phyloP scores from a whole-genome alignment of 768 basidiomycete genomes.

The Collybia mongolica region DNA sequence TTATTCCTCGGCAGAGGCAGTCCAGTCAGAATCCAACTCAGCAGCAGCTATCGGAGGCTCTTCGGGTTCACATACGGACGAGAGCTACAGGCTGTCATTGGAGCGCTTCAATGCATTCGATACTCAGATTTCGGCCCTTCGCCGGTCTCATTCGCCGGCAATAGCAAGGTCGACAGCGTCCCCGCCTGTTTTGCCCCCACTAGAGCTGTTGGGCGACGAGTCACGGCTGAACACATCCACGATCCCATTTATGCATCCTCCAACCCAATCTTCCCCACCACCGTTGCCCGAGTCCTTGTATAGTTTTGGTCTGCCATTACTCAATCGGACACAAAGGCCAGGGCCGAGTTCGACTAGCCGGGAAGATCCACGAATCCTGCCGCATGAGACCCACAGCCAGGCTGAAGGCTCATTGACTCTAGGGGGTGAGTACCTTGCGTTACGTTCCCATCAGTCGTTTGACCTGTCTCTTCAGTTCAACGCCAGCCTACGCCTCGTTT shows the following conservation, averaged over 20 bases:
- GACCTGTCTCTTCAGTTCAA: too few species aligned
- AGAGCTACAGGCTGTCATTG: slow-evolving; percentile 41
- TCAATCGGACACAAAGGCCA: slow-evolving; percentile 4
- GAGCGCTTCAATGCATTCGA: slow-evolving; percentile 57
- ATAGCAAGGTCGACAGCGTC: slow-evolving; percentile 17
- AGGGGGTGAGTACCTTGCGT: slow-evolving; percentile 4
- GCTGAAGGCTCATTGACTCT: slow-evolving; percentile 1
- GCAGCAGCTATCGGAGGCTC: neutral
- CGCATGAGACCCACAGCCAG: slow-evolving; percentile 5
- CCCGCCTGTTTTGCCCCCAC: slow-evolving; percentile 34
- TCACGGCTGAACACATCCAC: slow-evolving; percentile 10
- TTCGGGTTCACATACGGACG: slow-evolving; percentile 22
- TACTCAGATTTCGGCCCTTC: slow-evolving; percentile 47
- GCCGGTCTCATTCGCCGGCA: slow-evolving; percentile 32
- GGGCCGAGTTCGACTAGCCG: slow-evolving; percentile 6
- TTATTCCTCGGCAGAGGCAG: slow-evolving; percentile 23
- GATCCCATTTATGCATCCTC: slow-evolving; percentile 21
- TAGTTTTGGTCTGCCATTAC: slow-evolving; percentile 8
- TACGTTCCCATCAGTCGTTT: too few species aligned
- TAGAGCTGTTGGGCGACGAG: slow-evolving; percentile 23
- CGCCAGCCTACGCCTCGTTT: too few species aligned
- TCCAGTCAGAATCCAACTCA: slow-evolving; percentile 5
- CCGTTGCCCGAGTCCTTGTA: slow-evolving; percentile 18
- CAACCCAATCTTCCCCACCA: slow-evolving; percentile 15
- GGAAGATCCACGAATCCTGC: slow-evolving; percentile 7